Evolutionary conservation across 129 eudicot species (phyloP).

Genomic region (Lactuca saligna): DNA sequence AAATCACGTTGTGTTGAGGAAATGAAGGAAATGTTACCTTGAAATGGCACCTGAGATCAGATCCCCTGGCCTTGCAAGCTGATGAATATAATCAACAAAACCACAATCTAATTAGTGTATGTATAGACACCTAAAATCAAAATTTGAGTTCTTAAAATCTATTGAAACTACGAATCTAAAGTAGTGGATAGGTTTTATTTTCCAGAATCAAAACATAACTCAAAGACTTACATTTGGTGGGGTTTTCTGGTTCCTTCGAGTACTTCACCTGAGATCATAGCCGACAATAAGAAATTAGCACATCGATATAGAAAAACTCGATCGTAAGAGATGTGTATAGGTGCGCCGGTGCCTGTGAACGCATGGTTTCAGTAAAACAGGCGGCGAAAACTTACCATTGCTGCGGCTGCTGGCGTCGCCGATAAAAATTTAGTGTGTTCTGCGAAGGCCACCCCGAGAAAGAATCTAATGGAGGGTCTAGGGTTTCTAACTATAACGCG

Average conservation of each 20-base stretch:
- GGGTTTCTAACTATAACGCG: slow-evolving; percentile 33
- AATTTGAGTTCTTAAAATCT: too few relatives aligned
- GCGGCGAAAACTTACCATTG: slow-evolving; percentile 17
- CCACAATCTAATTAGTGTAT: neutral
- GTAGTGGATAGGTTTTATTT: neutral
- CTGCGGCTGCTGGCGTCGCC: slow-evolving; percentile 20
- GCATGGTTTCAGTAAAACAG: neutral
- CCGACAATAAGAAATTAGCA: neutral
- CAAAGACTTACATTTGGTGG: slow-evolving; percentile 55
- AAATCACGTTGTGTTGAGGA: neutral
- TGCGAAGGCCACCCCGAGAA: slow-evolving; percentile 34
- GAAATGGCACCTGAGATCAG: slow-evolving; percentile 69
- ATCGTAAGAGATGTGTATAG: neutral
- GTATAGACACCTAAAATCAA: neutral
- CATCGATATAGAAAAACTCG: neutral
- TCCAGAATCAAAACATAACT: neutral
- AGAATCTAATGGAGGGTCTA: slow-evolving; percentile 10
- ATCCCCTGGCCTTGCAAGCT: slow-evolving; percentile 77
- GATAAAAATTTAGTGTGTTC: slow-evolving; percentile 16
- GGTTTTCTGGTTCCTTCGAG: slow-evolving; percentile 61
- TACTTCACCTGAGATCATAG: slow-evolving; percentile 52
- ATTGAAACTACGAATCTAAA: too few relatives aligned
- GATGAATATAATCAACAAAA: slow-evolving; percentile 3
- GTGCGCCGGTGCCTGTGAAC: neutral
- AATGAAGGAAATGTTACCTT: slow-evolving; percentile 36